These are phyloP conservation scores for Anastatica hierochuntica DNA, from an alignment of 345 rosid genomes.

Conservation along the genomic window DNA sequence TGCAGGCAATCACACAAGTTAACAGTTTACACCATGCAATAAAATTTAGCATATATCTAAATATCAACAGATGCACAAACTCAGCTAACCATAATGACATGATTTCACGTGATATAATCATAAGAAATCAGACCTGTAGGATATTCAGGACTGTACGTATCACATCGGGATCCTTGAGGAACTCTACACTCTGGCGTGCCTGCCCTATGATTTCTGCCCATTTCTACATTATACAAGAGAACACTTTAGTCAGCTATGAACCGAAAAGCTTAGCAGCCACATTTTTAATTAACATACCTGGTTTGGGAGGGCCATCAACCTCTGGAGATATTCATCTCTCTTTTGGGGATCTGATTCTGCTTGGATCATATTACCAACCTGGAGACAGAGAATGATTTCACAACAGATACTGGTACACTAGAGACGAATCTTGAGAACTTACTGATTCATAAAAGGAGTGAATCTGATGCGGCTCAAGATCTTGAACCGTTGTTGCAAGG, in stretches of 20 bases:
- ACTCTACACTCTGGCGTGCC: constrained; percentile 89
- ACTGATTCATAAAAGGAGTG: constrained; percentile 98
- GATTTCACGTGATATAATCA: neutral
- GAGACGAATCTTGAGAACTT: constrained; percentile 12
- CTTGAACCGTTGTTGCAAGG: constrained; percentile 70
- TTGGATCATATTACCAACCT: constrained; percentile 96
- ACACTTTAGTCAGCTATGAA: constrained; percentile 6
- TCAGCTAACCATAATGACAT: no score
- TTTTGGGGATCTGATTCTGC: constrained; percentile 90
- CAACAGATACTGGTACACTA: neutral
- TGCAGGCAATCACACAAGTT: constrained; percentile 26
- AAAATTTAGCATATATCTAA: neutral
- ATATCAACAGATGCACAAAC: neutral
- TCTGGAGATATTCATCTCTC: constrained; percentile 86
- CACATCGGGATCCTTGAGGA: constrained; percentile 74
- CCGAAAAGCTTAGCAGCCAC: neutral
- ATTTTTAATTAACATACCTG: constrained; percentile 39
- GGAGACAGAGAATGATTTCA: neutral
- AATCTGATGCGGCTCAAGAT: constrained; percentile 97
- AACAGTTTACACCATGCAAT: neutral
- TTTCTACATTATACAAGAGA: constrained; percentile 42
- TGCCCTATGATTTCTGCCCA: constrained; percentile 92
- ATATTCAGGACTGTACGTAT: constrained; percentile 86
- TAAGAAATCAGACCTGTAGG: constrained; percentile 51
- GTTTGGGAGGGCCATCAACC: constrained; percentile 92